Conservation (phyloP, 768 basidiomycete species). For the Hortiboletus flavorubellus region DNA sequence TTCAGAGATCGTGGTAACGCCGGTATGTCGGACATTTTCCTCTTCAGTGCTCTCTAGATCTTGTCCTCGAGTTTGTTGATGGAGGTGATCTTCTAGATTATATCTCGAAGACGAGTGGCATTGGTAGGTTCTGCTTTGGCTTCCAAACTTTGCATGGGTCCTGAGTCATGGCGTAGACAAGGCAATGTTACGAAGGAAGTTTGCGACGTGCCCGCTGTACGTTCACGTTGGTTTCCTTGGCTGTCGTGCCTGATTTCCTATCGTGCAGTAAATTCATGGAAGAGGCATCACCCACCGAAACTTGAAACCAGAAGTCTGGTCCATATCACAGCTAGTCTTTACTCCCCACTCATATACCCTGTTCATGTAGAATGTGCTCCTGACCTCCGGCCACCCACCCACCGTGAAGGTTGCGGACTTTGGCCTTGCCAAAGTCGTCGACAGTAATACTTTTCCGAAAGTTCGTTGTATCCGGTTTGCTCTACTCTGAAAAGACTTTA, state of each 20-base stretch:
- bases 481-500: not conserved
- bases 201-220: slow-evolving; percentile 72
- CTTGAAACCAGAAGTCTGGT: slow-evolving; percentile 75
- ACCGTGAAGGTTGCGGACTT: slow-evolving; percentile 92
- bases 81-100: slow-evolving; percentile 91
- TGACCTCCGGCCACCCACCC: slow-evolving; percentile 70
- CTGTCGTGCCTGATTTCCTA: slow-evolving; percentile 1
- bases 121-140: slow-evolving; percentile 45
- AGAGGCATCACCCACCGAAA: slow-evolving; percentile 89
- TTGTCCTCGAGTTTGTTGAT: slow-evolving; percentile 80
- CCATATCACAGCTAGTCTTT: not conserved
- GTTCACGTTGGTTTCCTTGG: slow-evolving; percentile 18
- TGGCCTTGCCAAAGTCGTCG: slow-evolving; percentile 90
- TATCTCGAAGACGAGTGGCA: slow-evolving; percentile 58
- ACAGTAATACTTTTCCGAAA: slow-evolving; percentile 70
- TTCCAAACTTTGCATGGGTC: not conserved
- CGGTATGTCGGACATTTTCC: slow-evolving; percentile 37
- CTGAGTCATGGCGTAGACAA: slow-evolving; percentile 40
- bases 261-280: slow-evolving; percentile 57
- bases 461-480: slow-evolving; percentile 40
- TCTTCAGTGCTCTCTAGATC: slow-evolving; percentile 44
- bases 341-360: not conserved
- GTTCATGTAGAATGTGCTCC: slow-evolving; percentile 63
- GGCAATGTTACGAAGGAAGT: slow-evolving; percentile 71
- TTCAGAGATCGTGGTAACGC: slow-evolving; percentile 64